Conservation (phyloP, 2,329 filamentous ascomycete genomes). For the Pseudohalonectria lignicola region DNA sequence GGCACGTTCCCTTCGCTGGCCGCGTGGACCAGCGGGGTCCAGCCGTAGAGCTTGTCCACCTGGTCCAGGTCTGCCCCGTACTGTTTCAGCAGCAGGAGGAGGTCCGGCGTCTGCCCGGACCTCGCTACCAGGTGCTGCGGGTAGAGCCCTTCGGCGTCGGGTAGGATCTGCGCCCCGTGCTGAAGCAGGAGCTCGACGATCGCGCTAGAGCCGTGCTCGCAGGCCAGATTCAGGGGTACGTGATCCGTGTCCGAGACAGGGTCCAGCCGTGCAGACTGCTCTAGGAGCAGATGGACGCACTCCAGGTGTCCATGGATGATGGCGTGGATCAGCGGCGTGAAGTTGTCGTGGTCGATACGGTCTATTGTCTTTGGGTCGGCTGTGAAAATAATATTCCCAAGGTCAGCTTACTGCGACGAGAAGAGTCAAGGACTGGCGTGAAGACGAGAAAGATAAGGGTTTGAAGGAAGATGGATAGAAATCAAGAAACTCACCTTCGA, state of each 20-base stretch:
- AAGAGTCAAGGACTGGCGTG: no score
- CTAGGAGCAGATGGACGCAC: constrained; percentile 70
- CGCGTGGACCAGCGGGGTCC: constrained; percentile 93
- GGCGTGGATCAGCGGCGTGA: constrained; percentile 88
- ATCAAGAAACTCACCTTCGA: constrained; percentile 40
- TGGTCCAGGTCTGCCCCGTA: constrained; percentile 89
- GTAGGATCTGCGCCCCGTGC: constrained; percentile 70
- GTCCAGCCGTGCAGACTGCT: constrained; percentile 72
- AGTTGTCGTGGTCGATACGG: constrained; percentile 90
- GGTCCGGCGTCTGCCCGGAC: constrained; percentile 69
- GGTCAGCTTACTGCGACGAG: no score
- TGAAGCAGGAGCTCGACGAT: constrained; percentile 80
- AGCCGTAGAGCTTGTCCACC: constrained; percentile 89
- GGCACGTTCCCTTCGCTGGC: constrained; percentile 92
- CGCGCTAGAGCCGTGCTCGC: constrained; percentile 77
- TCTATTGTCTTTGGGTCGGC: constrained; percentile 68
- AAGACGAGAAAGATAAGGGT: not conserved
- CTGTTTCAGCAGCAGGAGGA: constrained; percentile 69
- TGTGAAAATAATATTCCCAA: constrained; percentile 14
- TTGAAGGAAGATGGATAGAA: not conserved
- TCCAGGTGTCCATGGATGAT: constrained; percentile 79
- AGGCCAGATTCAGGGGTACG: constrained; percentile 87
- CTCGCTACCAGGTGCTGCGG: constrained; percentile 95
- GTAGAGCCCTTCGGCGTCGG: constrained; percentile 90
- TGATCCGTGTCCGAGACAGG: constrained; percentile 81